These are phyloP conservation scores for Sugiyamaella japonica DNA, from an alignment of 1,139 yeast species.

Conservation along the genomic window DNA sequence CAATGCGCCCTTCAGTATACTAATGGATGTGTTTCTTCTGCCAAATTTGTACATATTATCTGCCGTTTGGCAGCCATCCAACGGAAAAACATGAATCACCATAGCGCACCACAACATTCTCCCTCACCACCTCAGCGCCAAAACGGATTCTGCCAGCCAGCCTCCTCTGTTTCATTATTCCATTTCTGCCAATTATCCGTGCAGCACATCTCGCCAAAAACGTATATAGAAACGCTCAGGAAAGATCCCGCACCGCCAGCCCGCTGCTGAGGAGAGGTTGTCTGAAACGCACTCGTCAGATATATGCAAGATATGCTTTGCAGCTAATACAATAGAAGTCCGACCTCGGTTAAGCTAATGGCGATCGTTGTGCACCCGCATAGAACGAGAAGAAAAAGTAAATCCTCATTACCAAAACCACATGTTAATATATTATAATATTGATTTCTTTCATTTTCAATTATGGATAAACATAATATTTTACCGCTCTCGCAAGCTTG, in stretches of 20 bases:
- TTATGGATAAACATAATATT: neutral
- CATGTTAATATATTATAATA: too few relatives aligned
- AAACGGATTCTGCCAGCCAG: too few relatives aligned
- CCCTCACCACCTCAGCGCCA: too few relatives aligned
- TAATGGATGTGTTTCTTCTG: too few relatives aligned
- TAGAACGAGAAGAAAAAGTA: neutral
- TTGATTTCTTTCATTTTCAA: neutral
- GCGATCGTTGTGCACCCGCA: neutral
- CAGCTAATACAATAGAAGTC: neutral
- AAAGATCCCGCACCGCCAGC: too few relatives aligned
- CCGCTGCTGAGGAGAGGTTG: neutral
- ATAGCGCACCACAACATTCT: too few relatives aligned
- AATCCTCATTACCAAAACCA: neutral
- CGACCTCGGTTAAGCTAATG: neutral
- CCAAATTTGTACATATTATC: too few relatives aligned
- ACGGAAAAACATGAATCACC: too few relatives aligned
- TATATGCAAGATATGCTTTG: neutral
- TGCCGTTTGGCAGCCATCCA: too few relatives aligned
- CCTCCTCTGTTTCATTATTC: neutral
- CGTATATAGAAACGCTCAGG: too few relatives aligned
- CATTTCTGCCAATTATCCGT: neutral
- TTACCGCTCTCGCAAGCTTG: neutral
- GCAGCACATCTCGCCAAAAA: neutral
- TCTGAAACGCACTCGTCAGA: neutral
- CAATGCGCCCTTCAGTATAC: too few relatives aligned